Conservation (phyloP, 306 rosid genomes). For the Inga leiocalycina region DNA sequence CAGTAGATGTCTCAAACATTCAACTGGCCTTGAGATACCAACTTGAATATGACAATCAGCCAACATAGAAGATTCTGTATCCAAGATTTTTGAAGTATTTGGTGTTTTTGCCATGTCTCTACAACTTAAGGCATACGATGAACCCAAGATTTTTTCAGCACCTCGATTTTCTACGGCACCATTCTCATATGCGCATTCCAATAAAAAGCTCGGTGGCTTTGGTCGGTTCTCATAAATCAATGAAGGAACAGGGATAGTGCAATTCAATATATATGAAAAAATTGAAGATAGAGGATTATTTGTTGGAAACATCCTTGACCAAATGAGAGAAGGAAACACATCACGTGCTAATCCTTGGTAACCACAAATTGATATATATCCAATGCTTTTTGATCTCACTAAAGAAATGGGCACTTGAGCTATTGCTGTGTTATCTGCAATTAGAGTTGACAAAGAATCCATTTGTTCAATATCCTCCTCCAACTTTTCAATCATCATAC, state of each 20-base stretch:
- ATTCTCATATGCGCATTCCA: too few relatives aligned
- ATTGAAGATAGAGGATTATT: background rate
- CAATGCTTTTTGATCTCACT: background rate
- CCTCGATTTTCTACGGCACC: background rate
- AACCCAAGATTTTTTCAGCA: background rate
- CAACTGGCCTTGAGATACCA: background rate
- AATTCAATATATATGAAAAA: background rate
- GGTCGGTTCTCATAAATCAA: background rate
- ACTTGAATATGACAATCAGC: background rate
- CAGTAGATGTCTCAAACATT: background rate
- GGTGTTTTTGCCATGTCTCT: background rate
- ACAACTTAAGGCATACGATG: background rate
- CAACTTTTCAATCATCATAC: background rate
- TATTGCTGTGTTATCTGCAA: background rate
- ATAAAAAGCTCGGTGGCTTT: background rate
- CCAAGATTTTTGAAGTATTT: background rate
- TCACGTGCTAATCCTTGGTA: background rate
- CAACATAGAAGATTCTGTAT: background rate
- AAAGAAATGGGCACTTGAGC: background rate
- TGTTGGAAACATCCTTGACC: slow-evolving; percentile 43
- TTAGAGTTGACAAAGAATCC: background rate
- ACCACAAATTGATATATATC: background rate
- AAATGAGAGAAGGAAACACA: background rate
- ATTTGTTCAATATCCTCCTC: background rate
- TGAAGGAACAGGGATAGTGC: background rate